phyloP scores from a whole-genome alignment of 805 yeast species.

The Barnettozyma californica region DNA sequence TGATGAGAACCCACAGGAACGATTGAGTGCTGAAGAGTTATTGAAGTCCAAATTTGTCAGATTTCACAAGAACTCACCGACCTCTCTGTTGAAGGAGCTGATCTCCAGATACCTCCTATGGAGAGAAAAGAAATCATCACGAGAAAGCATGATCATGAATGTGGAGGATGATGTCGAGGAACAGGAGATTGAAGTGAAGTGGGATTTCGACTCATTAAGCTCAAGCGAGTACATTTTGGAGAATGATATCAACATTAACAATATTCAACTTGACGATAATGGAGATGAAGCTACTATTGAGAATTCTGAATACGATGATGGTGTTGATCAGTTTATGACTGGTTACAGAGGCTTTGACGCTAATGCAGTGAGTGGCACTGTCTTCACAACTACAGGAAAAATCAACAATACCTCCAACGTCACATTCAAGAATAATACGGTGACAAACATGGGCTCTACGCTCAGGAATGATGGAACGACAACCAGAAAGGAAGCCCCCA shows the following conservation, averaged over 20 bases:
- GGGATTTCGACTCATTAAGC: slow-evolving; percentile 87
- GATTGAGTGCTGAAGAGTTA: slow-evolving; percentile 84
- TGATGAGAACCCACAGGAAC: slow-evolving; percentile 87
- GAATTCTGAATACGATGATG: slow-evolving; percentile 24
- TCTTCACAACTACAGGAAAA: slow-evolving; percentile 7
- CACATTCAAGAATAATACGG: slow-evolving; percentile 27
- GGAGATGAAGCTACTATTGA: slow-evolving; percentile 17
- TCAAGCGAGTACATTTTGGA: slow-evolving; percentile 69
- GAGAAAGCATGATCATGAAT: slow-evolving; percentile 42
- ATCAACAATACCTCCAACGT: slow-evolving; percentile 14
- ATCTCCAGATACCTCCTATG: slow-evolving; percentile 67
- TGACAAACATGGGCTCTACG: slow-evolving; percentile 25
- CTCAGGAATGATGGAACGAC: slow-evolving; percentile 23
- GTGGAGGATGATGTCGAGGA: slow-evolving; percentile 39
- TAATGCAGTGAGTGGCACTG: slow-evolving; percentile 13
- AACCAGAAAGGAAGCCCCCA: slow-evolving; percentile 54
- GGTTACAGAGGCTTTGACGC: slow-evolving; percentile 17
- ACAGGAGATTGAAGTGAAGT: slow-evolving; percentile 48
- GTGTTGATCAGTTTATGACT: slow-evolving; percentile 26
- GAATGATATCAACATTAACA: slow-evolving; percentile 50
- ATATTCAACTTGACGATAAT: slow-evolving; percentile 25
- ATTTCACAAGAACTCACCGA: slow-evolving; percentile 53
- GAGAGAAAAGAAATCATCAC: slow-evolving; percentile 60
- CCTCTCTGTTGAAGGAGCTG: slow-evolving; percentile 61
- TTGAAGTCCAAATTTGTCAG: slow-evolving; percentile 69